phyloP scores from a whole-genome alignment of 2,329 filamentous ascomycete genomes.

The Colletotrichum lindemuthianum region DNA sequence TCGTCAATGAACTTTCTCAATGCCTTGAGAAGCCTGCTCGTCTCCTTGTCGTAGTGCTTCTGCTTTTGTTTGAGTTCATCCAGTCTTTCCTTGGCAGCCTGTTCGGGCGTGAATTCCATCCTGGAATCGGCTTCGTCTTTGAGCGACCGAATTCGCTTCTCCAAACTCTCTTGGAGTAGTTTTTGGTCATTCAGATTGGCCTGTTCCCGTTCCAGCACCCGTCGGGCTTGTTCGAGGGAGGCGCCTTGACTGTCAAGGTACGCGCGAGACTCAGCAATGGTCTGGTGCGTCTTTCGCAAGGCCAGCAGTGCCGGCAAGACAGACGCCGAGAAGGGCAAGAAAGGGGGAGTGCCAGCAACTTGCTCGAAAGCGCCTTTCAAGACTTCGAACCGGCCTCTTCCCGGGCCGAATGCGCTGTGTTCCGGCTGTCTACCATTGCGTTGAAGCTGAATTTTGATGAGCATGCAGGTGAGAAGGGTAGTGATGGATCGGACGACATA shows the following conservation, averaged over 20 bases:
- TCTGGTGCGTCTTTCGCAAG: slow-evolving; percentile 72
- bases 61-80: slow-evolving; percentile 68
- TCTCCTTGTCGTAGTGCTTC: slow-evolving; percentile 68
- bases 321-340: slow-evolving; percentile 74
- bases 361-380: slow-evolving; percentile 74
- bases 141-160: slow-evolving; percentile 68
- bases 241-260: slow-evolving; percentile 61
- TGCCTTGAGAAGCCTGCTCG: slow-evolving; percentile 67
- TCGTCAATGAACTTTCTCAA: slow-evolving; percentile 78
- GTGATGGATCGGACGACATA: slow-evolving; percentile 10
- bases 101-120: slow-evolving; percentile 66
- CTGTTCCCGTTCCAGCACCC: slow-evolving; percentile 61
- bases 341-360: slow-evolving; percentile 69
- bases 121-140: slow-evolving; percentile 66
- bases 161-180: slow-evolving; percentile 62
- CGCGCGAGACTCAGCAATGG: slow-evolving; percentile 70
- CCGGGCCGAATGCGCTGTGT: slow-evolving; percentile 15
- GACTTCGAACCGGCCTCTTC: slow-evolving; percentile 49
- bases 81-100: slow-evolving; percentile 72
- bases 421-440: slow-evolving; percentile 15
- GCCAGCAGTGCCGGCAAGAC: slow-evolving; percentile 77
- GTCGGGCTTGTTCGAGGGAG: slow-evolving; percentile 54
- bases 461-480: not conserved
- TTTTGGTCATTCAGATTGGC: slow-evolving; percentile 64
- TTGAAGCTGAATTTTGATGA: slow-evolving; percentile 37